Evolutionary conservation across 257 asterid genomes (phyloP).

Genomic region (Nicotiana obtusifolia): DNA sequence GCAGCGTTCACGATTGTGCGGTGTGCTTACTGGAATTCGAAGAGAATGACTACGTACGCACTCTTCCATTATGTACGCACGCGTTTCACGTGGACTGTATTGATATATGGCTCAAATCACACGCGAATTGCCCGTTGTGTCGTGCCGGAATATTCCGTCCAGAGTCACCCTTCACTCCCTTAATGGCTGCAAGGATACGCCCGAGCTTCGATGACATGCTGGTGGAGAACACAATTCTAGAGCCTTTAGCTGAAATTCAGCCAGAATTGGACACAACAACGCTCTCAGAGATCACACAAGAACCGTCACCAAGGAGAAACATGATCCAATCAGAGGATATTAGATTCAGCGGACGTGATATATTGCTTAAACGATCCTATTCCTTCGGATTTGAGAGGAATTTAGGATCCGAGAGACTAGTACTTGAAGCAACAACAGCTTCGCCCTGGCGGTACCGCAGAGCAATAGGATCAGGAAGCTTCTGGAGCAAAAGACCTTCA

Average conservation of each 20-base stretch:
- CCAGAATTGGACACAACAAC: slow-evolving; percentile 36
- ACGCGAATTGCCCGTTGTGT: slow-evolving; percentile 94
- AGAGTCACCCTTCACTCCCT: slow-evolving; percentile 80
- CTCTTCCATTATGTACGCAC: slow-evolving; percentile 79
- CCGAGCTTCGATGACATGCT: slow-evolving; percentile 79
- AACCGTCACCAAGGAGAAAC: slow-evolving; percentile 48
- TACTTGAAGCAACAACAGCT: slow-evolving; percentile 66
- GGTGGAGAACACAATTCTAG: slow-evolving; percentile 49
- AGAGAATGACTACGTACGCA: slow-evolving; percentile 72
- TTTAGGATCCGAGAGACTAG: slow-evolving; percentile 71
- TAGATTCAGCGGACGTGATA: slow-evolving; percentile 57
- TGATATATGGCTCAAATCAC: slow-evolving; percentile 91
- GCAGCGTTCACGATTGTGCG: slow-evolving; percentile 70
- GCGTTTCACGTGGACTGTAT: slow-evolving; percentile 93
- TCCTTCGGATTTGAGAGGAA: slow-evolving; percentile 89
- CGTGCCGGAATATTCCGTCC: slow-evolving; percentile 71
- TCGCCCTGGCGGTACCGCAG: slow-evolving; percentile 90
- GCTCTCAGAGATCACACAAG: slow-evolving; percentile 49
- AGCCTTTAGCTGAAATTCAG: slow-evolving; percentile 45
- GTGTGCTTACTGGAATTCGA: slow-evolving; percentile 87
- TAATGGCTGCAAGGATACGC: slow-evolving; percentile 85
- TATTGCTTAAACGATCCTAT: slow-evolving; percentile 76
- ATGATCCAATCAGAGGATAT: slow-evolving; percentile 49
- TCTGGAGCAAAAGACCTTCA: slow-evolving; percentile 84
- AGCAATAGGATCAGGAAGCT: slow-evolving; percentile 44